These are phyloP conservation scores for Leccinum fallax DNA, from an alignment of 1,284 basidiomycete species.

Conservation along the genomic window DNA sequence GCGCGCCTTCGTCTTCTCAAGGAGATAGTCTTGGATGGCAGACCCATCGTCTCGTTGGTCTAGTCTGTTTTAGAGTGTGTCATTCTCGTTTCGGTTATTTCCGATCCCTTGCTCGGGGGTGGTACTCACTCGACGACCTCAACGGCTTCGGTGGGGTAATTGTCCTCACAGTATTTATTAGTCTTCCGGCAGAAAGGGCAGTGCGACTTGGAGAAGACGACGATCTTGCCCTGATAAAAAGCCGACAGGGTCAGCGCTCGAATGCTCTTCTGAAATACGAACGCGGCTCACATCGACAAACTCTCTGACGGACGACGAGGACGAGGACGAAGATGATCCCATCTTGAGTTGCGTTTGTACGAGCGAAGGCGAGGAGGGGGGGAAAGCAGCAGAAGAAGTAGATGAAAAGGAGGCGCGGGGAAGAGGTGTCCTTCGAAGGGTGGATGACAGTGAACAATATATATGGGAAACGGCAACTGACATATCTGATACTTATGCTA, in stretches of 20 bases:
- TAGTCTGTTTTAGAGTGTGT: constrained; percentile 11
- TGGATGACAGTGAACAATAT: constrained; percentile 24
- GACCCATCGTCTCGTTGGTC: constrained; percentile 19
- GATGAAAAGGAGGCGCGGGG: constrained; percentile 2
- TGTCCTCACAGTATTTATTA: constrained; percentile 53
- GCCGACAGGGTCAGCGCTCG: constrained; percentile 2
- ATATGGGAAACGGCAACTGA: constrained; percentile 20
- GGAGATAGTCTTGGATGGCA: constrained; percentile 29
- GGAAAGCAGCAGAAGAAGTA: background rate
- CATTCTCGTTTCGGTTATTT: too few species aligned
- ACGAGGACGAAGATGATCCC: background rate
- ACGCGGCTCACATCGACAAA: constrained; percentile 42
- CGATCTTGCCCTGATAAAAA: constrained; percentile 49
- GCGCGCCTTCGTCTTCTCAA: constrained; percentile 22
- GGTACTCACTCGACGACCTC: constrained; percentile 65
- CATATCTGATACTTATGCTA: background rate
- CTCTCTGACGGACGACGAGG: constrained; percentile 39
- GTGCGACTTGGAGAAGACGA: constrained; percentile 70
- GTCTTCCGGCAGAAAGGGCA: constrained; percentile 64
- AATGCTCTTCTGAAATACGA: too few species aligned
- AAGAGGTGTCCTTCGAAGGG: constrained; percentile 6
- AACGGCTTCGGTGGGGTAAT: constrained; percentile 51
- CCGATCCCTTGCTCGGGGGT: background rate
- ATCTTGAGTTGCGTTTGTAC: constrained; percentile 18
- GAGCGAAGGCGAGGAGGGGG: background rate